These are phyloP conservation scores for Primulina tabacum DNA, from an alignment of 257 asterid species.

Conservation along the genomic window DNA sequence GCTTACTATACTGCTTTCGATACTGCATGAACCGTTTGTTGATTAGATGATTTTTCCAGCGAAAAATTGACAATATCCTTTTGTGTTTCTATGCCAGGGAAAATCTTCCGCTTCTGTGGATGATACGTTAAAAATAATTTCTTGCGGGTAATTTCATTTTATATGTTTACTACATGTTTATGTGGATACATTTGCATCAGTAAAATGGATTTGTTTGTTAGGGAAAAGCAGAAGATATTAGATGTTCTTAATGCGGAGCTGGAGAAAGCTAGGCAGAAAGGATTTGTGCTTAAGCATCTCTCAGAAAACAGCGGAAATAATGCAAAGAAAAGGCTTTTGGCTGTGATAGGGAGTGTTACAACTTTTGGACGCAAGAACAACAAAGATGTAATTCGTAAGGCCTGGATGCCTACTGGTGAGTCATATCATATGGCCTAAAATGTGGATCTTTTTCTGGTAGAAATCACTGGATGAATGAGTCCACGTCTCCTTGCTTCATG, in stretches of 20 bases:
- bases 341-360: conserved; percentile 70
- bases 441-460: background rate
- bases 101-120: conserved; percentile 68
- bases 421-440: background rate
- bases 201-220: conserved; percentile 35
- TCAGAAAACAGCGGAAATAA: conserved; percentile 38
- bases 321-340: conserved; percentile 62
- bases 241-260: conserved; percentile 61
- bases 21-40: too few species aligned
- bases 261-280: conserved; percentile 74
- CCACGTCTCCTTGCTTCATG: conserved; percentile 9
- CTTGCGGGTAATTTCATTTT: conserved; percentile 59
- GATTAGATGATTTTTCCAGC: too few species aligned
- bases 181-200: conserved; percentile 10
- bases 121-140: conserved; percentile 65
- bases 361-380: conserved; percentile 70
- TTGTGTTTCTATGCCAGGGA: too few species aligned
- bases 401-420: conserved; percentile 83
- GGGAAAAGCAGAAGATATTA: conserved; percentile 73
- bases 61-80: too few species aligned
- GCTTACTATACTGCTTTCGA: too few species aligned
- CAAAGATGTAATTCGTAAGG: conserved; percentile 87
- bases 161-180: conserved; percentile 3
- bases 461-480: background rate
- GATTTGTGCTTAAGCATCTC: conserved; percentile 51